A percentile compares a stretch with the other conserved stretches of the same genome.
phyloP scores from a whole-genome alignment of 2,329 filamentous ascomycete genomes.

The Hirsutella rhossiliensis region DNA sequence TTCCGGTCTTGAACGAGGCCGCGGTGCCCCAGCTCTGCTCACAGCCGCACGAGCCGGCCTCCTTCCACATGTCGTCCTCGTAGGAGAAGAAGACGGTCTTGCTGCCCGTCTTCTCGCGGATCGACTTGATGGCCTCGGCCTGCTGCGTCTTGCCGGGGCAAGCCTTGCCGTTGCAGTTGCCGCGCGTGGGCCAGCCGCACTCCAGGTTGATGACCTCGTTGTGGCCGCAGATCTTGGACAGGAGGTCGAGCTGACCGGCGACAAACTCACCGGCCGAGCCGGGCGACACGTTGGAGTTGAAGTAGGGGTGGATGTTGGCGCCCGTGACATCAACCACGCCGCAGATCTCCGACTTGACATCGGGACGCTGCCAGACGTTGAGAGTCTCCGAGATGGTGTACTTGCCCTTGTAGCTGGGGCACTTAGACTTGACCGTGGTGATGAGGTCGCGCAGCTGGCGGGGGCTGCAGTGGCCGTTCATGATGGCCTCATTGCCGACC shows the following conservation, averaged over 20 bases:
- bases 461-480: constrained; percentile 57
- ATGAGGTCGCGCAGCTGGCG: constrained; percentile 60
- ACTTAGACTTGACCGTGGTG: constrained; percentile 47
- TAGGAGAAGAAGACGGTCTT: constrained; percentile 74
- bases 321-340: constrained; percentile 62
- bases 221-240: constrained; percentile 56
- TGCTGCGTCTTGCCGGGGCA: constrained; percentile 58
- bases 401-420: constrained; percentile 63
- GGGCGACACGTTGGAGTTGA: constrained; percentile 60
- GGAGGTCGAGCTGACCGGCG: constrained; percentile 56
- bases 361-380: constrained; percentile 57
- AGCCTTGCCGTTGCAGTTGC: constrained; percentile 59
- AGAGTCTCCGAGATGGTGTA: constrained; percentile 83
- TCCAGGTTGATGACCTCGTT: constrained; percentile 74
- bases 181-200: constrained; percentile 74
- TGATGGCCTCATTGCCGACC: constrained; percentile 84
- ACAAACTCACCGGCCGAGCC: constrained; percentile 65
- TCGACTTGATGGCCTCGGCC: constrained; percentile 56
- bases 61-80: constrained; percentile 75
- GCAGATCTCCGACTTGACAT: constrained; percentile 53
- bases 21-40: constrained; percentile 71
- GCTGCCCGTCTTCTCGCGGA: constrained; percentile 52
- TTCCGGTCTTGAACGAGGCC: constrained; percentile 2
- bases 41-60: constrained; percentile 51
- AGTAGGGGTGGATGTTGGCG: constrained; percentile 89